Base-by-base conservation (phyloP, 768 basidiomycete genomes). In the Lentinula detonsa region DNA sequence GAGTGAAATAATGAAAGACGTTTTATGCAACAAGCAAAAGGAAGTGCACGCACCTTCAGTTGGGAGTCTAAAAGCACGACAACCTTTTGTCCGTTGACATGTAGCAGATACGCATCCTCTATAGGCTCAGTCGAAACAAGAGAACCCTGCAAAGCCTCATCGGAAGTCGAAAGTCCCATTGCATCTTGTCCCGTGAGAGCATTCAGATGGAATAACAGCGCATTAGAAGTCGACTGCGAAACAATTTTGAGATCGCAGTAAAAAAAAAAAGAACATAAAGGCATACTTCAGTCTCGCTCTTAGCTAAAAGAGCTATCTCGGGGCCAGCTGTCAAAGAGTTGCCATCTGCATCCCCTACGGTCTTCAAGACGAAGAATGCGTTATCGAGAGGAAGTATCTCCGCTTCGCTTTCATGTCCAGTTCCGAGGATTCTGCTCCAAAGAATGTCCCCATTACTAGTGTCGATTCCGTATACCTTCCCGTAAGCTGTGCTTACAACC, bases 391-490 rank as follows among this genome's bases (percentile, higher is more conserved):
- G 87, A 4, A 79, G 60, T 18, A 90, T 71, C 28, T 67, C 72
- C 15, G 81, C 88, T 16, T 86, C 88, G 23, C 85, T 73, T 40
- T 75, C 71, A 10, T 42, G 13, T 82, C 84, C 87, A 2, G 88
- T 90, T 0, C 91, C 90, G 1, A 96, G 77, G 2, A 91, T 75
- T 9, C 85, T 83, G 64, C 82, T 87, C 95, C 95, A 98, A 1
- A 96, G 68, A 34, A 93, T 78, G 1, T 80, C 76, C 0, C 95
- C 95, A 48, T 78, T 89, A 9, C 85, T 82, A 1, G 91, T 88
- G 66, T 97, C 93, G 46, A 98, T 73, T 0, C 86, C 95, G 67
- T 86, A 93, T 0, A 95, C 65, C 67, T 92, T 93, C 2, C 93
- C 93, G 33, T 81, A 76, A 0, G 76, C 65, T 3, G 90, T 93